A percentile compares a stretch with the other conserved stretches of the same genome.
Evolutionary conservation across 169 alveolate genomes (phyloP).

Genomic region (Plasmodium gallinaceum): DNA sequence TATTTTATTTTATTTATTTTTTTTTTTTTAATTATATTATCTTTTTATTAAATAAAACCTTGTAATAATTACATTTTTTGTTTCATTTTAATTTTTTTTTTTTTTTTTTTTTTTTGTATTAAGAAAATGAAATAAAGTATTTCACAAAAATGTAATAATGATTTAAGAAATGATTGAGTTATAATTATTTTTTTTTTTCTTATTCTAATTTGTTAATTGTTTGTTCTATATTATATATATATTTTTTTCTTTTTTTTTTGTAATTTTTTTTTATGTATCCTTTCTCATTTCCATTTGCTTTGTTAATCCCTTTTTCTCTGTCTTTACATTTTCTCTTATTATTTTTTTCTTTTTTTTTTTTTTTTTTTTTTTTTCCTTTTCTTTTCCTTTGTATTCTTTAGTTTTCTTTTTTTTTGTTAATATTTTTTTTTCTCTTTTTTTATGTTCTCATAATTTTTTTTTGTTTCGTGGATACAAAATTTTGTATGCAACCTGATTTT

Average conservation of each 20-base stretch:
- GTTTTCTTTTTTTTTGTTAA: not conserved
- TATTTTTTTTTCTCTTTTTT: not conserved
- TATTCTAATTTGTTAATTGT: too few relatives aligned
- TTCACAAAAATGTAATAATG: not conserved
- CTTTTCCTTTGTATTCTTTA: too few relatives aligned
- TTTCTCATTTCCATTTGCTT: too few relatives aligned
- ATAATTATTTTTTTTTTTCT: too few relatives aligned
- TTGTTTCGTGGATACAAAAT: not conserved
- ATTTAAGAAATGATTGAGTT: not conserved
- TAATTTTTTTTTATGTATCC: too few relatives aligned
- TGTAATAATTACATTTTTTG: constrained; percentile 71
- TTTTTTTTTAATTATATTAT: constrained; percentile 17
- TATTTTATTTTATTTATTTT: not conserved
- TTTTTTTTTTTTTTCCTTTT: too few relatives aligned
- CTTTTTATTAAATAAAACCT: constrained; percentile 21
- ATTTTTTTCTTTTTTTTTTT: too few relatives aligned
- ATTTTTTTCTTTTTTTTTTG: too few relatives aligned
- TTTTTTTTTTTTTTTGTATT: constrained; percentile 16
- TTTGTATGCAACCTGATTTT: not conserved
- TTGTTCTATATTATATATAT: too few relatives aligned
- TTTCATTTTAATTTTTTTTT: constrained; percentile 9
- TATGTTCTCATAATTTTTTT: not conserved
- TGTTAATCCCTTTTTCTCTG: too few relatives aligned
- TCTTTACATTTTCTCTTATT: too few relatives aligned
- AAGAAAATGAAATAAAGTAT: not conserved